A percentile compares a stretch with the other conserved stretches of the same genome.
Evolutionary conservation across 768 basidiomycete genomes (phyloP).

Genomic region (Lyophyllum atratum): DNA sequence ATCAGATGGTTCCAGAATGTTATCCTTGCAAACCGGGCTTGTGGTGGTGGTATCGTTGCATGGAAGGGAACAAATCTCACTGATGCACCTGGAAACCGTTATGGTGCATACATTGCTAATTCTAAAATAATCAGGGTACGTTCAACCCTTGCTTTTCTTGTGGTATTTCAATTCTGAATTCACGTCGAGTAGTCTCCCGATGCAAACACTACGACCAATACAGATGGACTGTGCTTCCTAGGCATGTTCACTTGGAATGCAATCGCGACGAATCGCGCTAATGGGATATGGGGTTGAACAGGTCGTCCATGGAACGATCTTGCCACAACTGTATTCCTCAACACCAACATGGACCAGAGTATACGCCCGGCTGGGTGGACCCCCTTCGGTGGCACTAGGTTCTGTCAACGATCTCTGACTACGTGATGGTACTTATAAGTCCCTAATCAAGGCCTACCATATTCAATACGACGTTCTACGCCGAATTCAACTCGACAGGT

Average conservation of each 20-base stretch:
- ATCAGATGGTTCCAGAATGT: slow-evolving; percentile 61
- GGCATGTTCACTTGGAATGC: slow-evolving; percentile 29
- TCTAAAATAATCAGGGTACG: slow-evolving; percentile 58
- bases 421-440: neutral
- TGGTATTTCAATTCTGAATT: neutral
- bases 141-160: neutral
- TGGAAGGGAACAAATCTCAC: slow-evolving; percentile 63
- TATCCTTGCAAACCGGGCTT: slow-evolving; percentile 61
- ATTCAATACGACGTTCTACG: slow-evolving; percentile 56
- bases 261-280: neutral
- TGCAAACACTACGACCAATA: slow-evolving; percentile 50
- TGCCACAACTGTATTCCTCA: slow-evolving; percentile 53
- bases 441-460: slow-evolving; percentile 40
- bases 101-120: slow-evolving; percentile 57
- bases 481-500: slow-evolving; percentile 59
- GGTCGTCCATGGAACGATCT: slow-evolving; percentile 66
- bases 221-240: slow-evolving; percentile 48
- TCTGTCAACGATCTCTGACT: neutral
- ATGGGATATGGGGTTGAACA: slow-evolving; percentile 12
- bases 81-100: slow-evolving; percentile 49
- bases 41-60: slow-evolving; percentile 65
- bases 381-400: slow-evolving; percentile 47
- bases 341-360: slow-evolving; percentile 60
- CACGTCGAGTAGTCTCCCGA: slow-evolving; percentile 50
- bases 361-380: slow-evolving; percentile 53